These are phyloP conservation scores for Inga leiocalycina DNA, from an alignment of 306 rosid genomes.

Conservation along the genomic window DNA sequence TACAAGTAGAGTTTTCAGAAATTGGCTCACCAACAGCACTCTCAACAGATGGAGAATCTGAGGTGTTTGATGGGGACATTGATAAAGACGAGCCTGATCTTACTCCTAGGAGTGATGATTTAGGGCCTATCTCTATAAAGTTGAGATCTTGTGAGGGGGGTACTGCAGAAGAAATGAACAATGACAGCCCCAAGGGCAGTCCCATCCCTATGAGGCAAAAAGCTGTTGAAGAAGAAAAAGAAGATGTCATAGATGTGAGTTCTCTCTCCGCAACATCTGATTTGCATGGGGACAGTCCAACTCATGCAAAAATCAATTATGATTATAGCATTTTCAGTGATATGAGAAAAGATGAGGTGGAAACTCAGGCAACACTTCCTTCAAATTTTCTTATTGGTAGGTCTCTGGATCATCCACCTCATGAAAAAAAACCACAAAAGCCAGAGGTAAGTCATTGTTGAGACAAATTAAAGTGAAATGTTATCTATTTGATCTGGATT, in stretches of 20 bases:
- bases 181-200: conserved; percentile 20
- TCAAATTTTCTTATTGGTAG: conserved; percentile 29
- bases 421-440: conserved; percentile 30
- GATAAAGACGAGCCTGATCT: conserved; percentile 57
- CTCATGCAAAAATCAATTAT: conserved; percentile 9
- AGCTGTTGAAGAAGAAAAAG: conserved; percentile 53
- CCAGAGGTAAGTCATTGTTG: conserved; percentile 44
- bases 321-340: conserved; percentile 32
- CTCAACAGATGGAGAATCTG: conserved; percentile 63
- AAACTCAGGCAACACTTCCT: conserved; percentile 35
- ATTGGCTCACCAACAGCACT: conserved; percentile 67
- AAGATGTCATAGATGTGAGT: conserved; percentile 33
- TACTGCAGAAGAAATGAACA: conserved; percentile 31
- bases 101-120: conserved; percentile 40
- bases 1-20: conserved; percentile 96
- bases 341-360: conserved; percentile 25
- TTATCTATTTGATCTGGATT: not conserved
- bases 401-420: conserved; percentile 31
- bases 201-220: conserved; percentile 12
- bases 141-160: conserved; percentile 30
- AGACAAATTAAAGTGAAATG: not conserved
- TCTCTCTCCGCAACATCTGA: conserved; percentile 10
- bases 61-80: conserved; percentile 58
- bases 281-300: conserved; percentile 31
- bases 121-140: conserved; percentile 50